Conservation (phyloP, 2,329 filamentous ascomycete species). For the Xylaria sp. region DNA sequence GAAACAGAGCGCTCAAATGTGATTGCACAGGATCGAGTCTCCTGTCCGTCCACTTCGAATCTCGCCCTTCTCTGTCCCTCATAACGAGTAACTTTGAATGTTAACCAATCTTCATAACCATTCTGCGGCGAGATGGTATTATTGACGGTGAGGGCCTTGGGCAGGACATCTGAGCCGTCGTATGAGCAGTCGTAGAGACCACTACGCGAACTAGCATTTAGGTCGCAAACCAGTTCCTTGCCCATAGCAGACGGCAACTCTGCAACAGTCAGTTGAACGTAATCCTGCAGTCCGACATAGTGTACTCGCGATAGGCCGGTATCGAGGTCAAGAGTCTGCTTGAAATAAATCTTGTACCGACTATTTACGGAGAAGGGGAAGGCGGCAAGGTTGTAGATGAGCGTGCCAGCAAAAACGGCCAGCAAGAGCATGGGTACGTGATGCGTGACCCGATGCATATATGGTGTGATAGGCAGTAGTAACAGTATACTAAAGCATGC, state of each 20-base stretch:
- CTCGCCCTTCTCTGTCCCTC: slow-evolving; percentile 45
- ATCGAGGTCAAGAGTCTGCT: slow-evolving; percentile 74
- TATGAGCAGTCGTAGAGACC: slow-evolving; percentile 66
- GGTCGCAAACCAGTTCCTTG: slow-evolving; percentile 50
- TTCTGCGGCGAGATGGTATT: slow-evolving; percentile 37
- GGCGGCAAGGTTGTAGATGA: slow-evolving; percentile 78
- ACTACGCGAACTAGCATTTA: slow-evolving; percentile 36
- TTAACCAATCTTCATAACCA: slow-evolving; percentile 55
- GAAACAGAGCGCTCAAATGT: slow-evolving; percentile 64
- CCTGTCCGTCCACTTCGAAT: slow-evolving; percentile 62
- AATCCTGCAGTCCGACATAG: slow-evolving; percentile 63
- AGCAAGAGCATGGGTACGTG: slow-evolving; percentile 76
- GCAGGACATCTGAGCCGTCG: slow-evolving; percentile 54
- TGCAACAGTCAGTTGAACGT: slow-evolving; percentile 59
- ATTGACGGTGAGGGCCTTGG: slow-evolving; percentile 51
- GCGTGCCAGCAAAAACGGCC: slow-evolving; percentile 64
- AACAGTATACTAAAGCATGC: slow-evolving; percentile 65
- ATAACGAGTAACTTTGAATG: slow-evolving; percentile 51
- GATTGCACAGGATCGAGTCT: slow-evolving; percentile 75
- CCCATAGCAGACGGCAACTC: slow-evolving; percentile 66
- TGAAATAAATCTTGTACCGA: slow-evolving; percentile 81
- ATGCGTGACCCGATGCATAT: slow-evolving; percentile 79
- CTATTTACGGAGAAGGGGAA: slow-evolving; percentile 82
- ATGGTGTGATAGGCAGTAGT: slow-evolving; percentile 71
- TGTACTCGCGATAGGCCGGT: slow-evolving; percentile 64